A percentile compares a stretch with the other conserved stretches of the same genome.
Evolutionary conservation across 2,329 filamentous ascomycete genomes (phyloP).

Genomic region (Trichoderma aggressivum): DNA sequence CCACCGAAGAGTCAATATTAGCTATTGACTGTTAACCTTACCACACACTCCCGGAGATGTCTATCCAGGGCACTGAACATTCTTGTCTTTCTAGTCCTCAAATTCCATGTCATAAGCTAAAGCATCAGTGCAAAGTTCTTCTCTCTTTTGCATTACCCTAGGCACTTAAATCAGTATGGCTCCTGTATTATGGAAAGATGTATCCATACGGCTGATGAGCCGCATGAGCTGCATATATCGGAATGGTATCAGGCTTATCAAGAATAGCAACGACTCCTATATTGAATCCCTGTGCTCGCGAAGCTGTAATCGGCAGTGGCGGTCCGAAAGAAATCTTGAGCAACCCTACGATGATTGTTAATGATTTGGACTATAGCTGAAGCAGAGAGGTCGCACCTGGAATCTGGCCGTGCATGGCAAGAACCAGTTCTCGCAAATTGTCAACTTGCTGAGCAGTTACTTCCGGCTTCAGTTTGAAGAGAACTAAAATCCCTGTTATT

Average conservation of each 20-base stretch:
- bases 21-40: background rate
- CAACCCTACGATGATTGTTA: background rate
- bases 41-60: background rate
- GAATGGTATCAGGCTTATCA: background rate
- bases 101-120: slow-evolving; percentile 1
- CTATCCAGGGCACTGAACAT: background rate
- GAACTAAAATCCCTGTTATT: background rate
- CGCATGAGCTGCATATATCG: background rate
- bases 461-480: background rate
- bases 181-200: background rate
- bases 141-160: background rate
- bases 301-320: background rate
- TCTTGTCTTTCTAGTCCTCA: background rate
- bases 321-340: background rate
- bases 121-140: background rate
- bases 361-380: background rate
- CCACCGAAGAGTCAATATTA: background rate
- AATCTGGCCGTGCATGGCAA: background rate
- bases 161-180: background rate
- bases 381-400: background rate
- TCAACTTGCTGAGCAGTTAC: background rate
- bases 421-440: background rate
- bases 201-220: background rate
- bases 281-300: background rate
- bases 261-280: background rate